Evolutionary conservation across 805 yeast genomes (phyloP).

Genomic region (Pichia exigua): DNA sequence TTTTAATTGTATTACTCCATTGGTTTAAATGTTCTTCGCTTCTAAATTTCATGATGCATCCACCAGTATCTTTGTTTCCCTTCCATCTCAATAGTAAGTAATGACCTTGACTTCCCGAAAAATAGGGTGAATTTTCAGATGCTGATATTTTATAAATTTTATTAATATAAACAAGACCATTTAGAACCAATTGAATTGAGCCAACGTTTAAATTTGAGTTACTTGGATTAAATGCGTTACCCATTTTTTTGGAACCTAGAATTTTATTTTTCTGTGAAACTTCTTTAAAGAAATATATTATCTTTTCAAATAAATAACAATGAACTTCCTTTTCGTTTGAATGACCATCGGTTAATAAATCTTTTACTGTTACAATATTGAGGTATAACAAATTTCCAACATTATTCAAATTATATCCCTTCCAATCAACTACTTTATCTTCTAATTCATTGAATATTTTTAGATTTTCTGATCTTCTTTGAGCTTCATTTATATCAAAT

Average conservation of each 20-base stretch:
- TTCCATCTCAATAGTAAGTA: conserved; percentile 67
- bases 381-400: conserved; percentile 81
- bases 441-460: conserved; percentile 59
- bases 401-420: conserved; percentile 69
- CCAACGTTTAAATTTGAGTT: neutral
- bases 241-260: conserved; percentile 40
- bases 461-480: conserved; percentile 82
- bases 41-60: conserved; percentile 72
- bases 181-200: conserved; percentile 18
- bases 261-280: conserved; percentile 41
- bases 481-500: conserved; percentile 83
- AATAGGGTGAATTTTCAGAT: conserved; percentile 26
- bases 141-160: conserved; percentile 21
- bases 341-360: conserved; percentile 39
- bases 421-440: conserved; percentile 83
- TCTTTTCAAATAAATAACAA: conserved; percentile 76
- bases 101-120: conserved; percentile 34
- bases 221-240: conserved; percentile 1
- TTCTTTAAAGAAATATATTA: conserved; percentile 59
- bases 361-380: conserved; percentile 63
- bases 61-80: conserved; percentile 82
- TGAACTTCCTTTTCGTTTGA: conserved; percentile 80
- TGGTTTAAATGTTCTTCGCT: conserved; percentile 77
- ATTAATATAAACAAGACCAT: conserved; percentile 26
- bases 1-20: conserved; percentile 68